Evolutionary conservation across 2,329 filamentous ascomycete species (phyloP), one percentile per base, ranked within the genome.

Genomic region (Tricladium varicosporioides): DNA sequence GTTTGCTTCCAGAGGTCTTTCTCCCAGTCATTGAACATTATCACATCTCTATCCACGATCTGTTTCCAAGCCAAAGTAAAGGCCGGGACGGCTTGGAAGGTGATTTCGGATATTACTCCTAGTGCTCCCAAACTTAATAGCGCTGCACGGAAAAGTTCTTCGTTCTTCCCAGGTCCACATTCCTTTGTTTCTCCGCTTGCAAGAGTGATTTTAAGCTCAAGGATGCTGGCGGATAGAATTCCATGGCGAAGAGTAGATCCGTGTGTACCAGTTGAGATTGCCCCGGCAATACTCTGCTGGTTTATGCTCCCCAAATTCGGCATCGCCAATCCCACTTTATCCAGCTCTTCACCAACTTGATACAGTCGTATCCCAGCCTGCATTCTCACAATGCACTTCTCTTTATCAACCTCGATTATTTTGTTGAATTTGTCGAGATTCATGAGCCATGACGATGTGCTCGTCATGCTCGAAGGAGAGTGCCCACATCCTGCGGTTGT

Each of bases 261-360:
- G 72, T 99, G 94, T 0, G 94, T 97, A 14, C 89, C 92, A 0
- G 94, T 99, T 16, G 89, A 87, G 60, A 97, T 95, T 13, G 92
- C 92, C 27, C 94, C 94, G 1, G 91, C 92, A 60, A 97, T 87
- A 57, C 89, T 94, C 78, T 99, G 94, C 67, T 91, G 85, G 71
- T 97, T 92, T 74, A 99, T 99, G 72, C 91, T 96, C 36, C 94
- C 94, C 47, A 97, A 78, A 71, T 95, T 97, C 27, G 90, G 89
- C 82, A 99, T 87, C 1, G 92, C 91, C 61, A 96, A 80, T 0
- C 91, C 91, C 66, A 86, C 75, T 54, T 82, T 79, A 63, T 90
- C 91, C 32, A 97, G 84, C 67, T 85, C 83, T 45, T 82, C 80
- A 61, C 91, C 88, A 56, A 99, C 77, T 58, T 86, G 77, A 65